Conservation (phyloP, 495 filamentous ascomycete species). For the Trichoderma erinaceum region DNA sequence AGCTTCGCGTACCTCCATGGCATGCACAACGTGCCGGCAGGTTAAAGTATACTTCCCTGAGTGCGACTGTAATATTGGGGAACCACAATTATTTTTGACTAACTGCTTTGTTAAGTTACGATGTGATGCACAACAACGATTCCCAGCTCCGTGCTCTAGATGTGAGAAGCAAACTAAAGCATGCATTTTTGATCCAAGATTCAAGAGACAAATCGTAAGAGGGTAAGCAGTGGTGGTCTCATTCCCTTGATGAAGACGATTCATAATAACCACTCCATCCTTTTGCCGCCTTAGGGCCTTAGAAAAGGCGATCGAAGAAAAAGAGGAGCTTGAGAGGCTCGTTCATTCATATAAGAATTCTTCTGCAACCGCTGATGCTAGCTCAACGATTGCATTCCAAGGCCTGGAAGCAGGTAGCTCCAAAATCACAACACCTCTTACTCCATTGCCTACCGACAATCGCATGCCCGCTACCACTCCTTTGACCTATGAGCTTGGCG, state of each 20-base stretch:
- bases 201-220: not conserved
- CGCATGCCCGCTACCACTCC: not conserved
- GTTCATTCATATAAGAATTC: not conserved
- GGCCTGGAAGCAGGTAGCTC: too few species aligned
- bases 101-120: not conserved
- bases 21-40: not conserved
- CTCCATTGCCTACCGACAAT: not conserved
- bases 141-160: not conserved
- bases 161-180: not conserved
- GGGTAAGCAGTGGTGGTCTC: not conserved
- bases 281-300: not conserved
- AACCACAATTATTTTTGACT: not conserved
- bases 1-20: not conserved
- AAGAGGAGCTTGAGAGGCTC: not conserved
- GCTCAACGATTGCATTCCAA: not conserved
- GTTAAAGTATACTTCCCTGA: not conserved
- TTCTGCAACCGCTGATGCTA: not conserved
- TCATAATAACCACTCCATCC: not conserved
- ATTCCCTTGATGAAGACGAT: not conserved
- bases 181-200: not conserved
- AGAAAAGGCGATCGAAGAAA: not conserved
- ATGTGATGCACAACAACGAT: not conserved
- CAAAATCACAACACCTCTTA: not conserved
- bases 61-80: not conserved
- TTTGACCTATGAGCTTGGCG: not conserved